A percentile compares a stretch with the other conserved stretches of the same genome.
These are phyloP conservation scores for Porphyrellus cyaneotinctus DNA, from an alignment of 768 basidiomycete species.

Conservation along the genomic window DNA sequence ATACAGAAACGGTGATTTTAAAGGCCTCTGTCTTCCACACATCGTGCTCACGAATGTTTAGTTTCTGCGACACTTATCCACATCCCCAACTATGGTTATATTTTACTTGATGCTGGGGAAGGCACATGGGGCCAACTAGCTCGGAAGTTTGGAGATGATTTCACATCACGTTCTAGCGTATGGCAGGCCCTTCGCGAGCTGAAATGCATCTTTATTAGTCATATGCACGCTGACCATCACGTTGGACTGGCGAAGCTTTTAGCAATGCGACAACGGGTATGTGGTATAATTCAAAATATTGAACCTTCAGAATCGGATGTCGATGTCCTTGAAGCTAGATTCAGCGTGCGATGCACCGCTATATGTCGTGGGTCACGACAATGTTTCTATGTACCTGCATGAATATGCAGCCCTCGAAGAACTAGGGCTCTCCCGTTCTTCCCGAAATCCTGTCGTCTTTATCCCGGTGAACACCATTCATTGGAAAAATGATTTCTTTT, in stretches of 20 bases:
- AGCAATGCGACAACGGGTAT: constrained; percentile 62
- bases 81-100: constrained; percentile 65
- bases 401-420: constrained; percentile 73
- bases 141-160: constrained; percentile 64
- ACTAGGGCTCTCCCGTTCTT: constrained; percentile 52
- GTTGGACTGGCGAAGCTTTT: constrained; percentile 75
- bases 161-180: constrained; percentile 34
- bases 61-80: constrained; percentile 75
- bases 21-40: not conserved
- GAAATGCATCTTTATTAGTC: constrained; percentile 81
- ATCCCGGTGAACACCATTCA: constrained; percentile 56
- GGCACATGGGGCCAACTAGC: constrained; percentile 89
- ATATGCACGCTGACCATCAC: constrained; percentile 93
- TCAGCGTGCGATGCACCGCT: constrained; percentile 61
- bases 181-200: constrained; percentile 64
- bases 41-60: constrained; percentile 24
- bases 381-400: constrained; percentile 60
- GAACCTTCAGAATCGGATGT: not conserved
- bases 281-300: not conserved
- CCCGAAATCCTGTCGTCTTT: constrained; percentile 49
- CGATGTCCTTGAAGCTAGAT: constrained; percentile 46
- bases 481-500: constrained; percentile 37
- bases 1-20: constrained; percentile 74
- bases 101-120: constrained; percentile 89
- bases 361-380: constrained; percentile 61